Conservation (phyloP, 176 grass and related monocot genomes). For the Olyra latifolia region DNA sequence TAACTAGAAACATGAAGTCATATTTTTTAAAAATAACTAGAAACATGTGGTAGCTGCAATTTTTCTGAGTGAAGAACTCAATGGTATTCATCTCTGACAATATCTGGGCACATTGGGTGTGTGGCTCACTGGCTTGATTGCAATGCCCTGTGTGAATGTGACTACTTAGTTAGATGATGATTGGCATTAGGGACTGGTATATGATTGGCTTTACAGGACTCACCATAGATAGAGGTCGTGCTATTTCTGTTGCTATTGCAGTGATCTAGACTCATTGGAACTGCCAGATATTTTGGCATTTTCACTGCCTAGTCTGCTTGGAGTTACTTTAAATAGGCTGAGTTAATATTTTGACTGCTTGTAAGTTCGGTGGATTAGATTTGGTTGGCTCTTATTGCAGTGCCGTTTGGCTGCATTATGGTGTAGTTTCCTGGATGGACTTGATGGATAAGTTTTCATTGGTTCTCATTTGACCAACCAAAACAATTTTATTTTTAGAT, state of each 20-base stretch:
- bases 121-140: neutral
- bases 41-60: neutral
- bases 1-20: conserved; percentile 7
- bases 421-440: neutral
- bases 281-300: neutral
- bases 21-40: no score
- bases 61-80: conserved; percentile 2
- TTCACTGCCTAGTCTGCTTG: neutral
- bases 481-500: conserved; percentile 7
- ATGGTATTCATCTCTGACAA: neutral
- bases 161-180: neutral
- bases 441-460: conserved; percentile 39
- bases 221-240: neutral
- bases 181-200: neutral
- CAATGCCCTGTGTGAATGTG: neutral
- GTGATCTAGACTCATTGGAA: neutral
- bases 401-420: neutral
- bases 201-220: neutral
- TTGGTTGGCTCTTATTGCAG: conserved; percentile 22
- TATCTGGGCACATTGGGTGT: neutral
- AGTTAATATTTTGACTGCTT: conserved; percentile 6
- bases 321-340: neutral
- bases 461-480: conserved; percentile 31
- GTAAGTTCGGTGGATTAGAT: conserved; percentile 25
- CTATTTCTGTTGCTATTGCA: neutral